Evolutionary conservation across 148 eudicot genomes (phyloP), one percentile per base, ranked within the genome.

Genomic region (Simmondsia chinensis): DNA sequence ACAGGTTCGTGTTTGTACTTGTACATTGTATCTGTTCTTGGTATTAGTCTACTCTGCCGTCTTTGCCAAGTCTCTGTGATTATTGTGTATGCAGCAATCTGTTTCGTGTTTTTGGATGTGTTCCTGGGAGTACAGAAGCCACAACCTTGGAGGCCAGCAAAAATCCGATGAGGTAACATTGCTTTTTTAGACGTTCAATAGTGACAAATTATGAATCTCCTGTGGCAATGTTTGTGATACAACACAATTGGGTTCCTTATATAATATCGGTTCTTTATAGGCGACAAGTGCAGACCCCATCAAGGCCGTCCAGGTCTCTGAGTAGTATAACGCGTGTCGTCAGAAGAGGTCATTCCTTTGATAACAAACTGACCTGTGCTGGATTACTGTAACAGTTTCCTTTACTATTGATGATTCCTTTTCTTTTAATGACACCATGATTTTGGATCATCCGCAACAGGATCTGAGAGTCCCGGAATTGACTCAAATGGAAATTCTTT

Each of bases 61-160:
- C 49, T n/a, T 26, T 19, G n/a, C 14, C 13, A 33, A 22, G 28
- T 20, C 41, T 23, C 16, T 20, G 12, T 42, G 10, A 5, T 57
- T 40, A 19, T 33, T 54, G 21, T 50, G 22, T 50, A 56, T 48
- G 19, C 86, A 91, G 99, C 94, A 91, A 91, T 63, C 77, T 86
- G 26, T 91, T 91, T 56, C 99, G 99, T 12, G 96, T 91, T 60
- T 91, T 91, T 66, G 94, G 99, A 34, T 67, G 80, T 61, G 65
- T 68, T 43, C 50, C 79, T 52, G 83, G 83, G 29, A 82, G 96
- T 60, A 59, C 96, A 26, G 99, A 91, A 57, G 82, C 87, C 52
- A 72, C 89, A 46, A 86, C 94, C 39, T 68, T 86, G 63, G 99
- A 91, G 68, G 99, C 99, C 42, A 82, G 95, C 77, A 91, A 79